Evolutionary conservation across 2,329 filamentous ascomycete species (phyloP), one percentile per base, ranked within the genome.

Genomic region (Chlorencoelia australis): DNA sequence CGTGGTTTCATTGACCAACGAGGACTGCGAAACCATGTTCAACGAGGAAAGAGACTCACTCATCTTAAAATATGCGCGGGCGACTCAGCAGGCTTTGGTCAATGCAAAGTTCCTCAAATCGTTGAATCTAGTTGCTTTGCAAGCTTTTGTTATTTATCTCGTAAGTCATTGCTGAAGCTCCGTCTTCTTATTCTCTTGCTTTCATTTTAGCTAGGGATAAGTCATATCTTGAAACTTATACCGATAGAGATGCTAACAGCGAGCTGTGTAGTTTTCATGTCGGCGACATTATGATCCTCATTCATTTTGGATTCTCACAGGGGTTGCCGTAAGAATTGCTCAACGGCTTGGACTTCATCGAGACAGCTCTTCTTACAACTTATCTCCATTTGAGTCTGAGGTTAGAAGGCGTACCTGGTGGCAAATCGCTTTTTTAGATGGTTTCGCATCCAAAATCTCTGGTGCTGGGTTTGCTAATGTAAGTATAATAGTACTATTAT

Each of bases 111-210:
- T 85, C 16, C 38, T 86, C 59, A 70, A 74, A 27, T 74, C 73
- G 8, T 69, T 73, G 2, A 79, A 85, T 42, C 54, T 82, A 6
- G 68, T 73, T 39, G 67, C 79, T 3, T 58, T 86, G 19, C 79
- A 86, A 55, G 80, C 80, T 1, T 76, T 77, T 37, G 60, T 79
- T 4, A 61, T 85, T 10, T 84, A 79, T 48, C 63, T 82, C 38
- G 75, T 81, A 64, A 59, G 66, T 52, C 16, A 7, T n/a, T 6
- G 2, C 13, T 15, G 26, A 16, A 7, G 3, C 10, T 3, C 11
- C 14, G 25, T 17, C 10, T 24, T 26, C 18, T 24, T 21, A 33
- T 10, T 26, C 38, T 19, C 18, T n/a, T n/a, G n/a, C n/a, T n/a
- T n/a, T n/a, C n/a, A n/a, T n/a, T n/a, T n/a, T n/a, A n/a, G n/a